Base-by-base conservation (phyloP, 164 flowering plant genomes). In the Buxus sempervirens region DNA sequence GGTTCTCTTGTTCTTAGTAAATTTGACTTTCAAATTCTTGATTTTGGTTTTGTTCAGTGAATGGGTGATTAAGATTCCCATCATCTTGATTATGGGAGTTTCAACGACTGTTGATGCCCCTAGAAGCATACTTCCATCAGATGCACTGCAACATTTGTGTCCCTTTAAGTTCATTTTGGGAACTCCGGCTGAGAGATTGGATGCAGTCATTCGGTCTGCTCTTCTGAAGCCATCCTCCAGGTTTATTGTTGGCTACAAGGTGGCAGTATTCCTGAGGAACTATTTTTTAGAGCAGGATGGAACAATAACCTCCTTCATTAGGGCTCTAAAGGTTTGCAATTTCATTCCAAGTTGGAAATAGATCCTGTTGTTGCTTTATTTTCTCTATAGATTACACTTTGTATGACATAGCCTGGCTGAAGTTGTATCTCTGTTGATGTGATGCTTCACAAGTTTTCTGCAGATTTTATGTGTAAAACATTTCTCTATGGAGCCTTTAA, bases 281-380 rank as follows among this genome's bases (percentile, higher is more conserved):
- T 86, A 88, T 76, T 93, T 96, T 76, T 32, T 83, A 36, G 85
- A 76, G 67, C 96, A 90, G 67, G 99, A 90, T 81, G 99, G 97
- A 55, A 89, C 98, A 0, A 32, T 91, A 42, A 85, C 95, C n/a
- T 84, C 93, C 60, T 90, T 93, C 66, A 69, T 90, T 56, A 85
- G 90, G 82, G 93, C 95, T 75, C 71, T 96, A 67, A 93, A 90
- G n/a, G n/a, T n/a, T n/a, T n/a, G n/a, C n/a, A n/a, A n/a, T n/a
- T n/a, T n/a, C n/a, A n/a, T n/a, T n/a, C n/a, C n/a, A n/a, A n/a
- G n/a, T n/a, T n/a, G n/a, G n/a, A n/a, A n/a, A n/a, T n/a, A n/a
- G n/a, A n/a, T n/a, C n/a, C n/a, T n/a, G n/a, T n/a, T n/a, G n/a
- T n/a, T n/a, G n/a, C n/a, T n/a, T n/a, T n/a, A n/a, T n/a, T n/a